Evolutionary conservation across 129 eudicot genomes (phyloP).

Genomic region (Tagetes erecta): DNA sequence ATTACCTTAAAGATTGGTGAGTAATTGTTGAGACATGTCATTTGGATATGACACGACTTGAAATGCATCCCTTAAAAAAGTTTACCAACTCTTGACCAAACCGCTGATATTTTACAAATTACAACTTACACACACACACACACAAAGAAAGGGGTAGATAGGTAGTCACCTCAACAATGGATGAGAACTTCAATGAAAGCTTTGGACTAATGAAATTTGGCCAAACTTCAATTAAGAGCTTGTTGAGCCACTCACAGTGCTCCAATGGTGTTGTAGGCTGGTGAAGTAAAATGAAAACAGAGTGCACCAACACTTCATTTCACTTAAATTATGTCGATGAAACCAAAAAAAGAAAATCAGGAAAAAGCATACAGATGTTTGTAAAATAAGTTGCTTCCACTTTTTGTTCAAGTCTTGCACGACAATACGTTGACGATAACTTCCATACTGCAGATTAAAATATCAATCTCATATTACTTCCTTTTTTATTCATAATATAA

Average conservation of each 20-base stretch:
- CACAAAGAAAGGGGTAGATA: conserved; percentile 18
- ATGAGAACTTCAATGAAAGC: conserved; percentile 71
- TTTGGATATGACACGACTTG: not conserved
- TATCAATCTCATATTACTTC: conserved; percentile 14
- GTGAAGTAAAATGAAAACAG: conserved; percentile 17
- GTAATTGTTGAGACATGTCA: not conserved
- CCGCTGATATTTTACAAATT: not conserved
- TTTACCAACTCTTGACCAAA: conserved; percentile 2
- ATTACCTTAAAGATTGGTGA: not conserved
- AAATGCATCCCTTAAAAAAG: not conserved
- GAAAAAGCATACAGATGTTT: conserved; percentile 54
- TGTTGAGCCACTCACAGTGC: conserved; percentile 98
- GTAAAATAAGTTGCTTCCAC: conserved; percentile 78
- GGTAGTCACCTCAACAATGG: conserved; percentile 76
- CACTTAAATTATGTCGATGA: not conserved
- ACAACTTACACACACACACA: not conserved
- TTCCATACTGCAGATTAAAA: conserved; percentile 65
- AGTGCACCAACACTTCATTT: not conserved
- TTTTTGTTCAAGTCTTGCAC: conserved; percentile 87
- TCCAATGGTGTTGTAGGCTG: conserved; percentile 94
- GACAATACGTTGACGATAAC: conserved; percentile 56
- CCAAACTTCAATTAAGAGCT: conserved; percentile 85
- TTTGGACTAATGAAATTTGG: conserved; percentile 71
- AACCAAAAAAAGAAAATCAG: not conserved
- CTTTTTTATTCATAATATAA: conserved; percentile 7